Evolutionary conservation across 257 asterid species (phyloP).

Genomic region (Gentiana dahurica): DNA sequence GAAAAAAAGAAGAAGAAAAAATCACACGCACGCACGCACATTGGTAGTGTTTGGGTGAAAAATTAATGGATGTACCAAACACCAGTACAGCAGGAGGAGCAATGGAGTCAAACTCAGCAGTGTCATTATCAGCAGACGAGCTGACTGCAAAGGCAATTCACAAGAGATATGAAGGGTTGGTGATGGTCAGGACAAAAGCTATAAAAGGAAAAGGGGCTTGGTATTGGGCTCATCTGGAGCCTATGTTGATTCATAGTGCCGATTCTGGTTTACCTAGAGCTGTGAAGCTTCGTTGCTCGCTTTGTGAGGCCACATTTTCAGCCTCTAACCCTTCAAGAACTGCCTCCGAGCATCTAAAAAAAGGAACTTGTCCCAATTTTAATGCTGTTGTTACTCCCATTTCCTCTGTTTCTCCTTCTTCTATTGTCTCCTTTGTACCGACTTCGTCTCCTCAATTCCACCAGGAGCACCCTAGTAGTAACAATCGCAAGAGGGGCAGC

Average conservation of each 20-base stretch:
- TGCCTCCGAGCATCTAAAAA: constrained; percentile 92
- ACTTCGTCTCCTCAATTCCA: constrained; percentile 10
- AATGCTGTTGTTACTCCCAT: constrained; percentile 54
- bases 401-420: constrained; percentile 39
- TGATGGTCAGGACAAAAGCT: constrained; percentile 82
- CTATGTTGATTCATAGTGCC: constrained; percentile 62
- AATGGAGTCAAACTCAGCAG: constrained; percentile 17
- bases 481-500: constrained; percentile 32
- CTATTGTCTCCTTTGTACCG: constrained; percentile 5
- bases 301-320: constrained; percentile 93
- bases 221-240: constrained; percentile 98
- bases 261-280: constrained; percentile 83
- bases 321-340: constrained; percentile 96
- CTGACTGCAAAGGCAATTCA: constrained; percentile 70
- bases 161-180: constrained; percentile 78
- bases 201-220: constrained; percentile 96
- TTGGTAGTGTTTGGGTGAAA: too few species aligned
- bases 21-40: too few species aligned
- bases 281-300: constrained; percentile 75
- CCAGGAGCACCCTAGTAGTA: constrained; percentile 11
- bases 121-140: constrained; percentile 38
- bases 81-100: background rate
- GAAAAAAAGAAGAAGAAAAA: too few species aligned
- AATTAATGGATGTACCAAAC: too few species aligned
- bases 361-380: constrained; percentile 94